Evolutionary conservation across 495 filamentous ascomycete species (phyloP), one percentile per base, ranked within the genome.

Genomic region (Barbatosphaeria neglecta): DNA sequence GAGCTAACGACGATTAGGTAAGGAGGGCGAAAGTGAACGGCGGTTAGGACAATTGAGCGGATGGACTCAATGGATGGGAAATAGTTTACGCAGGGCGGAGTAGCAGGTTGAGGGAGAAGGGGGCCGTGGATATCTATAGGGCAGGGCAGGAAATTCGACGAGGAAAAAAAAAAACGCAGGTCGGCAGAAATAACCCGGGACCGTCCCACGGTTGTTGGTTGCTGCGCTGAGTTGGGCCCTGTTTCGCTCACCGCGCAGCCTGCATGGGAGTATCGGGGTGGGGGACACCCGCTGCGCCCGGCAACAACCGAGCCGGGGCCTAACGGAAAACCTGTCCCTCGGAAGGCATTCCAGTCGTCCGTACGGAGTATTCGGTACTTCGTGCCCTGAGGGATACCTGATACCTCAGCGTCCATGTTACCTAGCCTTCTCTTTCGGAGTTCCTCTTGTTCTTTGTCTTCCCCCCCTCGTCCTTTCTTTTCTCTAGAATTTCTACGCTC

Each of bases 91-190:
- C 15, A 22, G 22, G 4, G 6, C 15, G 11, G 6, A 37, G 33
- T 16, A 5, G 22, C 20, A 41, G 53, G 60, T 57, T 53, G 55
- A 42, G 31, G 2, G 27, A 31, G 31, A n/a, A 35, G 31, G 31
- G 31, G 15, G 31, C 31, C 10, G 13, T 31, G 51, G 55, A 52
- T 49, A 45, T 41, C 4, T 41, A 41, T 22, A 11, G 15, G n/a
- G 18, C 18, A 22, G 5, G 15, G 33, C 33, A 13, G 19, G 38
- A 41, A 55, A 60, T 56, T 54, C 57, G 44, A 55, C 53, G 50
- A 40, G 47, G 52, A 45, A 54, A 60, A 58, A 52, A 55, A 57
- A 60, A 59, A 65, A 58, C 58, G 53, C 43, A 52, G 55, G n/a
- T 48, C 58, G 51, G 55, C 52, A 59, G 54, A 58, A 53, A 39